These are phyloP conservation scores for Sophora flavescens DNA, from an alignment of 306 rosid genomes.

Conservation along the genomic window DNA sequence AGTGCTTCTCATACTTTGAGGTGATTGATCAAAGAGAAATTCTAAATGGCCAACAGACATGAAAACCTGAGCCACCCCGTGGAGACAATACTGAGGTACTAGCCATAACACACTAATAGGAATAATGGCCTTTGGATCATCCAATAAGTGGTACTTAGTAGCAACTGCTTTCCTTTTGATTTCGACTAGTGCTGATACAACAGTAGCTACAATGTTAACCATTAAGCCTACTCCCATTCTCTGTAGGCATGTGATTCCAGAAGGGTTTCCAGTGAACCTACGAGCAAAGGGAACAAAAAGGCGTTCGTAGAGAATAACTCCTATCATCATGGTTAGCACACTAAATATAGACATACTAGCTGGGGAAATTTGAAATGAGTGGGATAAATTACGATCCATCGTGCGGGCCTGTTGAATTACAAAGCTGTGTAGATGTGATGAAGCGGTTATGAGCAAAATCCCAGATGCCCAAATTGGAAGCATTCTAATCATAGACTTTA, in stretches of 20 bases:
- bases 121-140: slow-evolving; percentile 51
- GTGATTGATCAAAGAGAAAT: slow-evolving; percentile 70
- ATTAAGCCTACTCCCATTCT: slow-evolving; percentile 67
- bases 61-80: slow-evolving; percentile 65
- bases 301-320: slow-evolving; percentile 74
- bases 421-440: slow-evolving; percentile 58
- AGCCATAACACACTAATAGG: slow-evolving; percentile 69
- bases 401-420: slow-evolving; percentile 62
- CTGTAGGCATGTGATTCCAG: slow-evolving; percentile 69
- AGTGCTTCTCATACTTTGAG: slow-evolving; percentile 66
- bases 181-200: slow-evolving; percentile 51
- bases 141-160: slow-evolving; percentile 43
- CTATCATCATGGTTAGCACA: slow-evolving; percentile 63
- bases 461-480: slow-evolving; percentile 65
- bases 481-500: slow-evolving; percentile 72
- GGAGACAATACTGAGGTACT: slow-evolving; percentile 60
- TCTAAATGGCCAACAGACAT: slow-evolving; percentile 66
- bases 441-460: slow-evolving; percentile 51
- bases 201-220: slow-evolving; percentile 52
- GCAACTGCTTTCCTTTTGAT: slow-evolving; percentile 58
- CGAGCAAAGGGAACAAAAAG: slow-evolving; percentile 67
- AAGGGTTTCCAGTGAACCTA: slow-evolving; percentile 59
- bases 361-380: slow-evolving; percentile 59
- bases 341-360: slow-evolving; percentile 69
- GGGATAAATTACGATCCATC: slow-evolving; percentile 54